Evolutionary conservation across 192 early-diverging fungal genomes (phyloP), one percentile per base, ranked within the genome.

Genomic region (Gorgonomyces haynaldii): DNA sequence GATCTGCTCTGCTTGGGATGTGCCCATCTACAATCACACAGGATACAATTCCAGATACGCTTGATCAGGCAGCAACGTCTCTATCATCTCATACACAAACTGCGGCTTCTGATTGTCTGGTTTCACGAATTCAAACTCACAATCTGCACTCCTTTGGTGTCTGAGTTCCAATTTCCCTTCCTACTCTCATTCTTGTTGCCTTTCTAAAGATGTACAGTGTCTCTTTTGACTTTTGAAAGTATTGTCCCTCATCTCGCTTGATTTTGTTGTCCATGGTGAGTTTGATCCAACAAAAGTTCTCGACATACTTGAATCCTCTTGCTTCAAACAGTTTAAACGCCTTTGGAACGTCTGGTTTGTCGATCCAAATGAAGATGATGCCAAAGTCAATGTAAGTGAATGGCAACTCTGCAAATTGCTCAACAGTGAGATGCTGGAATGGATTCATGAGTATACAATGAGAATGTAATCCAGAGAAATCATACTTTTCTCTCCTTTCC

Each of bases 231-330:
- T 85, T 86, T 52, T 80, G 72, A 50, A 96, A 93, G 56, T 86
- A 92, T 19, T 54, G 63, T 21, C 76, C 84, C 19, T 74, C 62
- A 23, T 79, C 62, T 17, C 65, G 51, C 9, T 68, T 79, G 52
- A 96, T 87, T 37, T 74, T 70, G 61, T 96, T 93, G 60, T 90
- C 87, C 29, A 76, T 57, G 38, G 76, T 63, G 39, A 82, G 70
- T 47, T 89, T 90, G 55, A 94, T 85, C 91, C 92, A 96, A 59
- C 84, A 86, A 69, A 96, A 91, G 69, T 94, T 96, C 56, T 93
- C 92, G 0, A 94, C 87, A 56, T 96, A 96, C 37, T 85, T 83
- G 68, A 91, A 85, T 1, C 81, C 78, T 89, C 92, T 92, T 26
- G 45, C 58, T 34, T 84, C 79, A 4, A 79, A 72, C 24, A 85